Evolutionary conservation across 306 rosid genomes (phyloP), one percentile per base, ranked within the genome.

Genomic region (Acacia acuminata): DNA sequence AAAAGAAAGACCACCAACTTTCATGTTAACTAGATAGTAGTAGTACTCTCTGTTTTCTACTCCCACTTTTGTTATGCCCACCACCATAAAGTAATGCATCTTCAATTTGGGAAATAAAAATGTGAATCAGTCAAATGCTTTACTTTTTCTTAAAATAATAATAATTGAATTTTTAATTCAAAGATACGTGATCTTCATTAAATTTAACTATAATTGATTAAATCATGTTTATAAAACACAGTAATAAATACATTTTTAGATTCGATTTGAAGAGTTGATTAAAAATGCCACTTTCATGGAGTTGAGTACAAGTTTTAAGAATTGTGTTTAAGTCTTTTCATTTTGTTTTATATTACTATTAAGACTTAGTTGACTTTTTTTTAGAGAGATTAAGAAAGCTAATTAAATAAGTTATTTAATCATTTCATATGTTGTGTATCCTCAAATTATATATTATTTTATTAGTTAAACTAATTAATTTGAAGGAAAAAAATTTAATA

Each of bases 1-100:
- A n/a, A 76, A 58, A 40, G 70, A 76, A 76, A 38, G 25, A 40
- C 24, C 56, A 22, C 55, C 69, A 58, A n/a, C 70, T 75, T 75
- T 56, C 61, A 58, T 34, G 53, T 76, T 67, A 66, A 58, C 32
- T 10, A 9, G 5, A 0, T 20, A 51, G 22, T 51, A 19, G 12
- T 6, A 61, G 17, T 60, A n/a, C 36, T 24, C 1, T 64, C 20
- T 30, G 42, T 64, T 27, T 64, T 27, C 27, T 14, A 4, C 40
- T 11, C 17, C 40, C 24, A 60, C 19, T 36, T 38, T 38, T 19
- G 43, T 3, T 17, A 67, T 34, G 11, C 47, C 47, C 71, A 8
- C 47, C 71, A 8, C 72, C 11, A 36, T 36, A 67, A 36, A 67
- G 47, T 3, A 19, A 36, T 5, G 65, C 65, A 36, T 19, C 24